Base-by-base conservation (phyloP, 345 rosid species). In the Murraya koenigii region DNA sequence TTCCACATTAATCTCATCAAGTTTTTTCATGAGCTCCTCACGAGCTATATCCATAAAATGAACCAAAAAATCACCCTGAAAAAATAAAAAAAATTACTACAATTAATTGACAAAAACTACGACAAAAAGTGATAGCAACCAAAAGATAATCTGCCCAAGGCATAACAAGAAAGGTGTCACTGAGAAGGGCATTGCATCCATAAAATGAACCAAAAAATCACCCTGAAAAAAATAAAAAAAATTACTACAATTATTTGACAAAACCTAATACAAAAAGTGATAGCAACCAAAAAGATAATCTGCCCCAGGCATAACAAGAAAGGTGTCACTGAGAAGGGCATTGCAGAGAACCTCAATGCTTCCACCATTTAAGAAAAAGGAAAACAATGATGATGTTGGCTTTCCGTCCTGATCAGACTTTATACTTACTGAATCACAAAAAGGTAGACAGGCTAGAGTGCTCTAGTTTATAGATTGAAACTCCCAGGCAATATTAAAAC, bases 1-100 rank as follows among this genome's bases (percentile, higher is more conserved):
- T 86, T 94, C 99, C 74, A 88, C 95, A 69, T 94, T 89, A 79
- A 94, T 88, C 77, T 88, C 99, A 75, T 90, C 91, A 66, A 82
- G 88, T 81, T 89, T 92, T 85, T 96, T 96, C 54, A 81, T 81
- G 35, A 96, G 94, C 85, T 94, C 98, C 69, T 96, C 98, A 77
- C 97, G 89, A 80, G 99, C 90, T 76, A 96, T 96, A 87, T 96
- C 99, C 97, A 91, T 94, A 78, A 96, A 96, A 83, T 92, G 99
- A 82, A 96, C 98, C 90, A 96, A 83, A 83, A 94, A 96, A 83
- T 96, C 99, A 66, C 97, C 99, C 98, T 96, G 88, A 70, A 83
- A 75, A 60, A 44, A 69, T 35, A 60, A 19, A 58, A 58, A 54
- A 8, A 32, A 63, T 75, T 72, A 68, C 5, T 25, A 25, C 2